Conservation (phyloP, 116 monocot genomes). For the Iris pallida region DNA sequence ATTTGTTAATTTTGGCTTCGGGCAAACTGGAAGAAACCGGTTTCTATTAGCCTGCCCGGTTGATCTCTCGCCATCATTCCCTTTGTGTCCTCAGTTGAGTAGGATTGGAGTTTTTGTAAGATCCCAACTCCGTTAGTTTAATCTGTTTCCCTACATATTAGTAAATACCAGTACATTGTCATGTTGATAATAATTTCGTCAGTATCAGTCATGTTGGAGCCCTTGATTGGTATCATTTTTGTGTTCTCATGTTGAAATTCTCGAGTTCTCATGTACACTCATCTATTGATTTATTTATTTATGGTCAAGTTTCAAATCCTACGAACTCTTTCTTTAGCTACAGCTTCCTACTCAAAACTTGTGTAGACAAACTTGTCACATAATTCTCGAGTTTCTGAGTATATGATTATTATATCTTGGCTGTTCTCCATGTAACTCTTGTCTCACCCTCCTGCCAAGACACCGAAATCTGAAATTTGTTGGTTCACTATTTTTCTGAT, state of each 20-base stretch:
- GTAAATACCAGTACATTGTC: background rate
- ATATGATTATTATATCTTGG: too few species aligned
- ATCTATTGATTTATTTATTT: too few species aligned
- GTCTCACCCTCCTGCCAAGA: too few species aligned
- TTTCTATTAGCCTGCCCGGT: background rate
- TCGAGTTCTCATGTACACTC: too few species aligned
- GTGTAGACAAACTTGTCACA: too few species aligned
- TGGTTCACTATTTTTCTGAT: too few species aligned
- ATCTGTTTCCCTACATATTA: background rate
- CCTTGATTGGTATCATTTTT: conserved; percentile 2
- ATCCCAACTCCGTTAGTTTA: background rate
- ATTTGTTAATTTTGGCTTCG: background rate
- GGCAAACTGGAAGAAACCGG: background rate
- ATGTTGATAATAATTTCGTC: background rate
- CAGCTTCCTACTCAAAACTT: too few species aligned
- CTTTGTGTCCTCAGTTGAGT: background rate
- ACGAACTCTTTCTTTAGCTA: too few species aligned
- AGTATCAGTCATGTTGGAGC: background rate
- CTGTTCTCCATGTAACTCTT: too few species aligned
- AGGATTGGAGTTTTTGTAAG: conserved; percentile 12
- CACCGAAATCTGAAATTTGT: too few species aligned
- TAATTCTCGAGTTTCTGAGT: too few species aligned
- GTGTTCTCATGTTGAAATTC: background rate
- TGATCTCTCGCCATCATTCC: background rate
- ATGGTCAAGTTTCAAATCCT: too few species aligned